Evolutionary conservation across 2,329 filamentous ascomycete species (phyloP), one percentile per base, ranked within the genome.

Genomic region (Trichoderma asperellum): DNA sequence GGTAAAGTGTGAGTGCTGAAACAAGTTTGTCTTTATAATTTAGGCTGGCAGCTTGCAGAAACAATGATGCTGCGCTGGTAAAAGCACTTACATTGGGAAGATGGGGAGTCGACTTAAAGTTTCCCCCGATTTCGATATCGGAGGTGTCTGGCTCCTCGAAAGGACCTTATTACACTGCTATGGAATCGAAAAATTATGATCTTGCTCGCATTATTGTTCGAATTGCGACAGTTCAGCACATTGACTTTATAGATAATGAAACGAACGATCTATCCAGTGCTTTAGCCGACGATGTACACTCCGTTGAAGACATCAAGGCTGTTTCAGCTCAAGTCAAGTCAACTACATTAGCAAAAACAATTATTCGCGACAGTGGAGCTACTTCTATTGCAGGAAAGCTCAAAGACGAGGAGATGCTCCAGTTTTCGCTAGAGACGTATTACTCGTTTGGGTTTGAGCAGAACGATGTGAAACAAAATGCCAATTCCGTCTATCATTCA

Each of bases 151-250:
- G 32, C 11, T 40, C 29, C 35, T 40, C 16, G 0, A 37, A 55
- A 24, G 47, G 60, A 16, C 60, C 60, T 37, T 63, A 53, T 18
- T 12, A 37, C 16, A 5, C 49, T 5, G 60, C 60, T 6, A 21
- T 55, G 14, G 47, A 55, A 18, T 53, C 47, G 2, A 53, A 10
- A 55, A 53, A 63, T 18, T 63, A 53, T 32, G 60, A 55, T 2
- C 21, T 63, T 18, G 60, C 60, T 18, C 60, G 60, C 16, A 63
- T 12, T 29, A 52, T 63, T 12, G 21, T 63, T 40, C 60, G 6
- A 10, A 63, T 63, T 40, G 47, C 60, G 4, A 55, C 47, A 8
- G 21, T 29, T 27, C 60, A 63, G 49, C 32, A 63, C 2, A 5
- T 37, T 16, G 47, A 53, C 16, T 37, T 55, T 11, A 10, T 34